Evolutionary conservation across 345 rosid species (phyloP), one percentile per base, ranked within the genome.

Genomic region (Nephelium lappaceum): DNA sequence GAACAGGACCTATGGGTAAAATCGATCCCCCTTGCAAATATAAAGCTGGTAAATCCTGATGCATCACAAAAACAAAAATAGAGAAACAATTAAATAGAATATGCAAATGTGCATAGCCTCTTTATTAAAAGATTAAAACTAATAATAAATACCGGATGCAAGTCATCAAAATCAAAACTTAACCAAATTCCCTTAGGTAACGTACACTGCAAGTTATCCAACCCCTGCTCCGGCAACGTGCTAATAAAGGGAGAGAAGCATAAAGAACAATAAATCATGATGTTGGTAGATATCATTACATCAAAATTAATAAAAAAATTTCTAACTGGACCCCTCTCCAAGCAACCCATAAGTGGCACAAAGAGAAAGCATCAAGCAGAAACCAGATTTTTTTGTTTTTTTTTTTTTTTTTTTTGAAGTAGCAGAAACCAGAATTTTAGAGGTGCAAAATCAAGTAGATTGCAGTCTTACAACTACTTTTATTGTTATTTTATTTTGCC

Each of bases 11-110:
- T 75, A 84, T 45, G 41, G 94, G 88, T 86, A 95, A 83, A 76
- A 95, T 91, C 77, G 91, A 90, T 84, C 98, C 98, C 25, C 98
- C 98, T 92, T 83, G 93, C 87, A 93, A 90, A 86, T 85, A 92
- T 82, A 95, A 85, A 14, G 87, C 79, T 39, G 98, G 98, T 75
- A 95, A 89, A 85, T 95, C 98, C 98, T 95, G 88, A 67, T 53
- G 84, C 65, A 79, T 55, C 79, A 19, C 53, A 61, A 39, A 73
- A n/a, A 71, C 47, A 42, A 16, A 77, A 21, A 12, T 77, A 75
- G 23, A 19, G 16, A 68, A 67, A 68, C 18, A 63, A 75, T 53
- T 53, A 31, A 31, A 45, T 8, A 73, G 15, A 25, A 79, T 49
- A 27, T 1, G 57, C 21, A 63, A 31, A 76, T 25, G 5, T 11